A percentile compares a stretch with the other conserved stretches of the same genome.
Evolutionary conservation across 768 basidiomycete species (phyloP).

Genomic region (Suillus brevipes): DNA sequence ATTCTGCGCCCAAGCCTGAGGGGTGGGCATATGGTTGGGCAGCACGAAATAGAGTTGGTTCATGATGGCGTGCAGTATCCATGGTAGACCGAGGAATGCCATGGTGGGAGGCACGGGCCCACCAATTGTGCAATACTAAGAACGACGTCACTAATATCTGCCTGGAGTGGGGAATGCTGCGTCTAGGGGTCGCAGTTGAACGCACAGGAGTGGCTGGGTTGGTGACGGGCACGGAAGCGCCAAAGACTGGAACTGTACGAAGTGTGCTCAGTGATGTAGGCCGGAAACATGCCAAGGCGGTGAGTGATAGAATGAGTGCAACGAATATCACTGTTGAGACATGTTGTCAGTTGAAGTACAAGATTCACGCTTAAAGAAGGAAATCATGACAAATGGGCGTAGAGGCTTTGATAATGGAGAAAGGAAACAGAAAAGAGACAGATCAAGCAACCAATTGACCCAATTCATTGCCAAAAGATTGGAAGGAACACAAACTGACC

Average conservation of each 20-base stretch:
- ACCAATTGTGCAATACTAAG: neutral
- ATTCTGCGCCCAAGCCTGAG: neutral
- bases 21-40: neutral
- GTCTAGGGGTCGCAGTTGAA: neutral
- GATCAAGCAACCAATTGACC: neutral
- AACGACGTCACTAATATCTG: neutral
- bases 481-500: neutral
- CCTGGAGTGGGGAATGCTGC: neutral
- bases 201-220: neutral
- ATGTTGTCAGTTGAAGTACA: neutral
- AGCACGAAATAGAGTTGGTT: neutral
- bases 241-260: neutral
- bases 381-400: neutral
- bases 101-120: neutral
- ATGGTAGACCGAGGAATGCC: neutral
- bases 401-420: neutral
- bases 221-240: neutral
- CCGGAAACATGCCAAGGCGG: neutral
- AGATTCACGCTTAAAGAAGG: neutral
- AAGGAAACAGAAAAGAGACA: neutral
- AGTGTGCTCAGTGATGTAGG: neutral
- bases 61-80: neutral
- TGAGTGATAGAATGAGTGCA: neutral
- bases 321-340: neutral
- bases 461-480: neutral